Conservation (phyloP, 2,329 filamentous ascomycete species). For the Phaeoacremonium minimum region DNA sequence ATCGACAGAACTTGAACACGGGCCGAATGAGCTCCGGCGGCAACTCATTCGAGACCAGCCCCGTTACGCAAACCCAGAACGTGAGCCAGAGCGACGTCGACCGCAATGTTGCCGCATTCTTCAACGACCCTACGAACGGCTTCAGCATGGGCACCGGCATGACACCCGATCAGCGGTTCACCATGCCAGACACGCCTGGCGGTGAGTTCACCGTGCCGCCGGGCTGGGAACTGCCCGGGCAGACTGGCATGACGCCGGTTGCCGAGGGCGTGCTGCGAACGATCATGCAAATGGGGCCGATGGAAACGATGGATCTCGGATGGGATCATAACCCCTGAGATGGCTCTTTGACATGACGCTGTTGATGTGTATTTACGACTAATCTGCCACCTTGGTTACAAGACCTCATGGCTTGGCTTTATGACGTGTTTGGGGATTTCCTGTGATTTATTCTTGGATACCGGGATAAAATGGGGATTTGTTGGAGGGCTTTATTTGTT, state of each 20-base stretch:
- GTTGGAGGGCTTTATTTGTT: too few species aligned
- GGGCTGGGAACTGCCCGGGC: conserved; percentile 36
- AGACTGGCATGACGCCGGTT: conserved; percentile 48
- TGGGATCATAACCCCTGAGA: conserved; percentile 36
- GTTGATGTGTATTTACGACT: too few species aligned
- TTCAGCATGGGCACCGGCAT: conserved; percentile 32
- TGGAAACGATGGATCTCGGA: conserved; percentile 54
- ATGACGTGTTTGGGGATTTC: too few species aligned
- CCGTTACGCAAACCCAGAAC: conserved; percentile 29
- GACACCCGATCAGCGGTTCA: conserved; percentile 26
- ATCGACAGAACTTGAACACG: conserved; percentile 18
- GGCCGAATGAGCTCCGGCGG: conserved; percentile 25
- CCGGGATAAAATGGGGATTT: too few species aligned
- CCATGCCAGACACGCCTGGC: conserved; percentile 27
- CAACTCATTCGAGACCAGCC: conserved; percentile 48
- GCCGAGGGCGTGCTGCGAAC: conserved; percentile 53
- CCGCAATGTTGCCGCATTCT: conserved; percentile 30
- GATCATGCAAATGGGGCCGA: conserved; percentile 53
- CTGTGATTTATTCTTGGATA: too few species aligned
- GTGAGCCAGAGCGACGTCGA: conserved; percentile 29
- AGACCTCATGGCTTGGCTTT: too few species aligned
- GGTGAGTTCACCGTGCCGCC: conserved; percentile 34
- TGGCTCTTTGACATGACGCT: too few species aligned
- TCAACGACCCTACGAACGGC: conserved; percentile 23
- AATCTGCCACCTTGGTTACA: too few species aligned